Base-by-base conservation (phyloP, 2,329 filamentous ascomycete genomes). In the Sporothrix variecibatus region DNA sequence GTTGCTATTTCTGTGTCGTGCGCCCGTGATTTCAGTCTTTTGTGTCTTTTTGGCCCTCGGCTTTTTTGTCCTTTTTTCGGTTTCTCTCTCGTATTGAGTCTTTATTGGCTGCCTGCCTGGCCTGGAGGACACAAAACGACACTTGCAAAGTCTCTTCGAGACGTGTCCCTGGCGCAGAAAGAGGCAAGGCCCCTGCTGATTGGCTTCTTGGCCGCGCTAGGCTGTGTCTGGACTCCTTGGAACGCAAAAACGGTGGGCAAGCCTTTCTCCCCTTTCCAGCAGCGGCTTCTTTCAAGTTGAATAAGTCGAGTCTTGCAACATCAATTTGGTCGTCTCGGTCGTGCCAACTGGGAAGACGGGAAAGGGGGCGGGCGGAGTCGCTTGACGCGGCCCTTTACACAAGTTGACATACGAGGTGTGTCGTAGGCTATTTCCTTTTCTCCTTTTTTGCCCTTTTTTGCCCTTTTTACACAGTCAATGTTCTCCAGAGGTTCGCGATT, bases 181-280 rank as follows among this genome's bases (percentile, higher is more conserved):
- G 12, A 43, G 34, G 34, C 34, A 20, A 7, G n/a, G 38, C n/a
- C 38, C 62, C 38, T 67, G n/a, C 23, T 67, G 62, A 46, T 67
- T 67, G 62, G 62, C 17, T 23, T 46, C 62, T 64, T 43, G 60
- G 60, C 34, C 38, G 60, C 60, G 60, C 60, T 65, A 65, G 60
- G 12, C n/a, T 17, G 20, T 23, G 60, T 43, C 40, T 43, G 40
- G 34, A 34, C 34, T 40, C 11, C 51, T 26, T 62, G 34, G 60
- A 26, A 34, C 34, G 60, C 34, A 26, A 65, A 65, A 65, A 65
- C 58, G 20, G 51, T 53, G n/a, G 51, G 20, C 31, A 43, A 43
- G 40, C 9, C 40, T 11, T 12, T 49, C 11, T 34, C 34, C 34
- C 34, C 34, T 34, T 34, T 34, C 34, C 8, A 34, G 5, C 34